Evolutionary conservation across 352 stramenopile genomes (phyloP).

Genomic region (Phytophthora foliorum): DNA sequence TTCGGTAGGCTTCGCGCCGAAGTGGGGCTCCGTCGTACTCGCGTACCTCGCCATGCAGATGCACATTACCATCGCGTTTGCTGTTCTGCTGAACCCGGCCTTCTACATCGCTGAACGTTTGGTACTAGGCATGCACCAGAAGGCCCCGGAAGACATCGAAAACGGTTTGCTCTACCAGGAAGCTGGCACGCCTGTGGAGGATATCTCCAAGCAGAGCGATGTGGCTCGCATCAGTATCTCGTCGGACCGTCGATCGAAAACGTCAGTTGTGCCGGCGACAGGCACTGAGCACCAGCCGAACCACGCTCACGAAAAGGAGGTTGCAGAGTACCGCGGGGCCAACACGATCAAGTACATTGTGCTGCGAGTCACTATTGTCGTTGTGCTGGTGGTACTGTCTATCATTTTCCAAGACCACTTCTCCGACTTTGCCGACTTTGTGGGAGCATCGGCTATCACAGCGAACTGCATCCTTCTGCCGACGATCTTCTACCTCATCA

Average conservation of each 20-base stretch:
- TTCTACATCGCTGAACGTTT: slow-evolving; percentile 54
- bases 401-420: slow-evolving; percentile 51
- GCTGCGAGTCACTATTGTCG: slow-evolving; percentile 33
- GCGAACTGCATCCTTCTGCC: slow-evolving; percentile 32
- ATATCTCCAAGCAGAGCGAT: slow-evolving; percentile 17
- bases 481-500: slow-evolving; percentile 50
- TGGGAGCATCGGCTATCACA: slow-evolving; percentile 45
- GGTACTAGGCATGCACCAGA: slow-evolving; percentile 47
- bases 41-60: slow-evolving; percentile 40
- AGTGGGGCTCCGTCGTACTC: slow-evolving; percentile 36
- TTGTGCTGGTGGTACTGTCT: slow-evolving; percentile 38
- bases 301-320: slow-evolving; percentile 23
- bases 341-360: slow-evolving; percentile 41
- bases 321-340: slow-evolving; percentile 42
- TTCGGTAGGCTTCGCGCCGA: slow-evolving; percentile 31
- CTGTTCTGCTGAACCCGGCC: slow-evolving; percentile 45
- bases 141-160: slow-evolving; percentile 12
- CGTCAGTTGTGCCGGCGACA: slow-evolving; percentile 39
- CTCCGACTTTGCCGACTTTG: slow-evolving; percentile 55
- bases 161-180: slow-evolving; percentile 21
- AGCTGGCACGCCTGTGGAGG: slow-evolving; percentile 24
- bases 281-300: slow-evolving; percentile 28
- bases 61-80: slow-evolving; percentile 46
- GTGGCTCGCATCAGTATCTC: slow-evolving; percentile 30
- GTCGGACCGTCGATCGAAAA: slow-evolving; percentile 37